Base-by-base conservation (phyloP, 176 grass and related monocot species). In the Bonia amplexicaulis region DNA sequence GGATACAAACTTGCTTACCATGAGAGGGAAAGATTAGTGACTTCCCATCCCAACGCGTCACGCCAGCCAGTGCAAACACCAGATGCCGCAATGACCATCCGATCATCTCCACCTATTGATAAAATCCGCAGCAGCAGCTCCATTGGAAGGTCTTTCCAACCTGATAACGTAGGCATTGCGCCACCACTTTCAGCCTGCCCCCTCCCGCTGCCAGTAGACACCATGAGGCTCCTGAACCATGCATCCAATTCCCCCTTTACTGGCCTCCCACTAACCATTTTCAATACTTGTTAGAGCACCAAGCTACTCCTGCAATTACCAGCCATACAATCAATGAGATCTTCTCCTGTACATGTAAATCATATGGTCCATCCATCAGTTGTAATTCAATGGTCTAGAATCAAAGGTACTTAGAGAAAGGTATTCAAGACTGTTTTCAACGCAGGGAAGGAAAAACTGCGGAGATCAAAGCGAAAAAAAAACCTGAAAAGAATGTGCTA, bases 121-220 rank as follows among this genome's bases (percentile, higher is more conserved):
- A 91, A 13, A 55, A 99, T 94, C 80, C 91, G 85, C 88, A 99
- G 74, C 40, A 99, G 82, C 12, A 99, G 54, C 81, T 99, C 96
- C 86, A 94, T 81, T 5, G 96, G 96, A 48, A 99, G 93, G 66
- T 99, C 96, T 81, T 99, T 99, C 96, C 96, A 99, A 20, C 96
- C 96, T n/a, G 90, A 81, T 69, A 96, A 73, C 6, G 71, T 73
- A 27, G 87, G 59, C 57, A 59, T 77, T 8, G n/a, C 39, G 19
- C 77, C 82, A 61, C 78, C 90, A 60, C 10, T 90, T 82, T 86
- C 90, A 65, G 71, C n/a, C 52, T 74, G 82, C 7, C 73, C 90
- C 39, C 60, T 92, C 60, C 74, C 81, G 11, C 53, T 29, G 1
- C 77, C 68, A 13, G 70, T 44, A 1, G 89, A 92, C 15, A 95